phyloP scores from a whole-genome alignment of 148 eudicot species.

The Amaranthus cruentus region DNA sequence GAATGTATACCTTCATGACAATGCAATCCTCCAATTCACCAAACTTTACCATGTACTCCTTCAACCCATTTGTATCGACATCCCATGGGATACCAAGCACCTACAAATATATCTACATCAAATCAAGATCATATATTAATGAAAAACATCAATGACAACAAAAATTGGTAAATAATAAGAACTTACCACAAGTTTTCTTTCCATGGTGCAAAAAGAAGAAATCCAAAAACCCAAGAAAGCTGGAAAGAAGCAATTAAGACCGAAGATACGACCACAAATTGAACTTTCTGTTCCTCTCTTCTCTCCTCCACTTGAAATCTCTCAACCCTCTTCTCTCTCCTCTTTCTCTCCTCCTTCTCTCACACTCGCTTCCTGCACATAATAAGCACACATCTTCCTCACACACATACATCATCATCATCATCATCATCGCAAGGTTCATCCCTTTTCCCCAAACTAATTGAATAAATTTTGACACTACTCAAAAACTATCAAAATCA shows the following conservation, averaged over 20 bases:
- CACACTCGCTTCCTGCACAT: constrained; percentile 92
- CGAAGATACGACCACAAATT: constrained; percentile 18
- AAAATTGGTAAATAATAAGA: not conserved
- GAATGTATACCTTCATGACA: constrained; percentile 74
- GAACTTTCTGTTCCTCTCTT: constrained; percentile 13
- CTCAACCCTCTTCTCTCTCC: constrained; percentile 41
- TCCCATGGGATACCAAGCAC: constrained; percentile 99
- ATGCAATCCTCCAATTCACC: constrained; percentile 96
- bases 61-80: constrained; percentile 83
- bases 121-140: not conserved
- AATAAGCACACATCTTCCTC: constrained; percentile 96
- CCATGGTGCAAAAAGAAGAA: constrained; percentile 21
- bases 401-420: constrained; percentile 61
- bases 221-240: constrained; percentile 10
- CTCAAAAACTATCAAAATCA: constrained; percentile 1
- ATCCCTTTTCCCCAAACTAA: not conserved
- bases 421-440: constrained; percentile 29
- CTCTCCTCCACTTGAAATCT: constrained; percentile 17
- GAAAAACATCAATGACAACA: not conserved
- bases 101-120: constrained; percentile 26
- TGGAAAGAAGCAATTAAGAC: constrained; percentile 5
- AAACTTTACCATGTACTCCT: constrained; percentile 82
- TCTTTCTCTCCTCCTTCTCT: constrained; percentile 47
- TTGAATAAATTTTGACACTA: not conserved
- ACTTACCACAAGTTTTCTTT: constrained; percentile 93